Percentiles rank a stretch among this genome's conserved stretches.
Conservation (phyloP, 768 basidiomycete species). For the Serendipita vermifera region DNA sequence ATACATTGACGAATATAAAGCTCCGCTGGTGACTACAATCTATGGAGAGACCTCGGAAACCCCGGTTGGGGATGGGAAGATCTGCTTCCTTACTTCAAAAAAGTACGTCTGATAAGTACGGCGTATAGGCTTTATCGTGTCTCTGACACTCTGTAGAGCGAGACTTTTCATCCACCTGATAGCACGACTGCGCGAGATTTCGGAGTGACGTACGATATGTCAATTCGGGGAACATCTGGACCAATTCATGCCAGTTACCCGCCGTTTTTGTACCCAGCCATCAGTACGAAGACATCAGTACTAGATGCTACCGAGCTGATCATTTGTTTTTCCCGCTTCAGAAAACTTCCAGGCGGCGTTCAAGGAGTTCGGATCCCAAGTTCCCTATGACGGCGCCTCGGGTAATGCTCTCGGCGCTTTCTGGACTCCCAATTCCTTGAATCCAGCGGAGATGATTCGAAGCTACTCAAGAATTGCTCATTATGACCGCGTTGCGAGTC, state of each 20-base stretch:
- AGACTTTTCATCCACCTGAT: background rate
- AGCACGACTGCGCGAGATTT: background rate
- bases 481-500: background rate
- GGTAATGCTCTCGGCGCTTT: conserved; percentile 4
- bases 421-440: conserved; percentile 7
- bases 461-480: background rate
- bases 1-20: no score
- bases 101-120: background rate
- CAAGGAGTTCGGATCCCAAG: background rate
- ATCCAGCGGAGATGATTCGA: background rate
- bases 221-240: background rate
- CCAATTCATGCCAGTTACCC: conserved; percentile 9
- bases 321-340: background rate
- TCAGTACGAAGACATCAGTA: conserved; percentile 6
- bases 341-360: background rate
- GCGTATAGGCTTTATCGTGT: background rate
- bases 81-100: background rate
- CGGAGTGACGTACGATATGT: conserved; percentile 8
- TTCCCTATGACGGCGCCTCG: background rate
- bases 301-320: background rate
- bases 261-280: conserved; percentile 1
- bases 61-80: background rate
- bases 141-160: background rate
- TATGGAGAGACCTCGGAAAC: conserved; percentile 2
- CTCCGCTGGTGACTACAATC: conserved; percentile 7